Conservation (phyloP, 306 rosid genomes). For the Coriaria nepalensis region DNA sequence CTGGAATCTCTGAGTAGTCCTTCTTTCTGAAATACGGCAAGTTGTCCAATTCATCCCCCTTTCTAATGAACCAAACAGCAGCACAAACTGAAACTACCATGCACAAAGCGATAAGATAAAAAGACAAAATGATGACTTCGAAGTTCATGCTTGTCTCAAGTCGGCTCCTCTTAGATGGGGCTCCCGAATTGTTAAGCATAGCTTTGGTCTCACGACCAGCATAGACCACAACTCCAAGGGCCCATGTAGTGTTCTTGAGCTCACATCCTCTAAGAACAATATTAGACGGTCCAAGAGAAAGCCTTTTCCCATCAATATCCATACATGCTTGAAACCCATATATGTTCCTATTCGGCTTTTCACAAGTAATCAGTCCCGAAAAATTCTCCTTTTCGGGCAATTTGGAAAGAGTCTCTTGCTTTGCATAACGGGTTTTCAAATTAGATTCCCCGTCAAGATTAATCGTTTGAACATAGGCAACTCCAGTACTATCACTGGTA, state of each 20-base stretch:
- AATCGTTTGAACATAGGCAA: conserved; percentile 82
- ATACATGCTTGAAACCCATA: conserved; percentile 77
- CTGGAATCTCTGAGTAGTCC: conserved; percentile 20
- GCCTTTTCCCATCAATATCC: conserved; percentile 63
- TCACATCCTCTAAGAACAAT: conserved; percentile 84
- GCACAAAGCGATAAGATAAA: conserved; percentile 64
- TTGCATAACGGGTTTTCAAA: conserved; percentile 86
- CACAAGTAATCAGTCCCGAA: conserved; percentile 65
- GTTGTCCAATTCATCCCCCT: conserved; percentile 32
- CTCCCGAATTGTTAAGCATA: conserved; percentile 89
- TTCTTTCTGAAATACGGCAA: conserved; percentile 59
- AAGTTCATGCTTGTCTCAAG: conserved; percentile 87
- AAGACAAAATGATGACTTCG: conserved; percentile 69
- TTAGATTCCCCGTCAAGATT: conserved; percentile 94
- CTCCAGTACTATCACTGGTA: conserved; percentile 89
- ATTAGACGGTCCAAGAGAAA: conserved; percentile 89
- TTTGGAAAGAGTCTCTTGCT: conserved; percentile 77
- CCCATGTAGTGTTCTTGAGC: conserved; percentile 79
- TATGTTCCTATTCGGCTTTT: conserved; percentile 87
- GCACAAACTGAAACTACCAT: conserved; percentile 55
- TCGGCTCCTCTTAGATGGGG: conserved; percentile 91
- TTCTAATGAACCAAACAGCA: conserved; percentile 58
- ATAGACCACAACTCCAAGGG: conserved; percentile 74
- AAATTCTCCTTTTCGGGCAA: conserved; percentile 40
- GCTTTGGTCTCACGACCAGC: conserved; percentile 87